Conservation (phyloP, 2,329 filamentous ascomycete genomes). For the Tolypocladium paradoxum region DNA sequence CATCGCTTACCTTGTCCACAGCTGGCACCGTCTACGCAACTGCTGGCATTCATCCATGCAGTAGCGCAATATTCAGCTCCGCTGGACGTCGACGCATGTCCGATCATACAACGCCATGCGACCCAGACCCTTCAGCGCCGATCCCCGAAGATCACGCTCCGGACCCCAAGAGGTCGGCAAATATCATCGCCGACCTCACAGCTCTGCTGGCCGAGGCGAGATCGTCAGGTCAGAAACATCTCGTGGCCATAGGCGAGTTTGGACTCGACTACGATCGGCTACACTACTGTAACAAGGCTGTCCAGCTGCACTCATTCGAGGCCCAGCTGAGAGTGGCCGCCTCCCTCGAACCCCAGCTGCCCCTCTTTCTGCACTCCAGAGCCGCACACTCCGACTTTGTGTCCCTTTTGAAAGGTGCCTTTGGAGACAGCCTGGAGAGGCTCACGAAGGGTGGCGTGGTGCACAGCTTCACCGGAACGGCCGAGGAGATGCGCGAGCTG, state of each 20-base stretch:
- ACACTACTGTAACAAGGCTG: constrained; percentile 65
- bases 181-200: constrained; percentile 50
- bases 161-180: constrained; percentile 31
- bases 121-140: constrained; percentile 37
- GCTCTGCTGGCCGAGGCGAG: constrained; percentile 52
- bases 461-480: constrained; percentile 86
- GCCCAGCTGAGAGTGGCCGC: constrained; percentile 72
- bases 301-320: constrained; percentile 77
- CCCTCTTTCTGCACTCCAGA: constrained; percentile 85
- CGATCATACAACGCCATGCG: constrained; percentile 35
- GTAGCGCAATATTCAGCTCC: constrained; percentile 64
- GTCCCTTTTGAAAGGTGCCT: constrained; percentile 48
- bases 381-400: constrained; percentile 84
- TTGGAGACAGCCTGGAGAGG: constrained; percentile 47
- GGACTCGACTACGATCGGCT: constrained; percentile 94
- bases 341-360: constrained; percentile 58
- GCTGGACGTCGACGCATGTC: constrained; percentile 28
- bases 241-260: constrained; percentile 86
- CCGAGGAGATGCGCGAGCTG: constrained; percentile 72
- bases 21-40: constrained; percentile 80
- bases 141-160: constrained; percentile 37
- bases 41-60: constrained; percentile 89
- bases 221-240: constrained; percentile 24
- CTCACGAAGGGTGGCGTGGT: constrained; percentile 74
- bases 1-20: constrained; percentile 20